Evolutionary conservation across 2,329 filamentous ascomycete genomes (phyloP), one percentile per base, ranked within the genome.

Genomic region (Epichloe amarillans): DNA sequence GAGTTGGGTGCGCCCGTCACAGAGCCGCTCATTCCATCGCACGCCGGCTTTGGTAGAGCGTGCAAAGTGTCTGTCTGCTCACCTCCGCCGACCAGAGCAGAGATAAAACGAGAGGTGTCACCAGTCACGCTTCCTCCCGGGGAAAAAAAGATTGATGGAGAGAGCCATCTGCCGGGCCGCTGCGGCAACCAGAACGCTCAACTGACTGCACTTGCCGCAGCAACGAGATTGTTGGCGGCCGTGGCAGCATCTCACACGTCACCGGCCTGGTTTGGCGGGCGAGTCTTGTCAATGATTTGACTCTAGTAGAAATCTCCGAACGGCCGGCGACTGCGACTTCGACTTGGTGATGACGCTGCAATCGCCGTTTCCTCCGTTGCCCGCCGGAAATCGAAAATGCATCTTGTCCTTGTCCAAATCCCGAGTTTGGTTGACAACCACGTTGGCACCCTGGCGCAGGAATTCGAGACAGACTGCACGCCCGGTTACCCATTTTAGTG

Each of bases 341-440:
- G 26, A 10, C 26, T 30, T 4, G 1, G 23, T 7, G 26, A 36
- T 33, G 21, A 30, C 15, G 61, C 62, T 50, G 74, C 74, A 41
- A 3, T 41, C 17, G 17, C 17, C 39, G 5, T 41, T 41, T 21
- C 39, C 39, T 21, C 39, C 17, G 39, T 41, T 1, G 40, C 74
- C 74, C 68, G 15, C 60, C 54, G 49, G 65, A 8, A 7, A 26
- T 2, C 23, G 6, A 26, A 26, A 26, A 26, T 26, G 23, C 23
- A 26, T 26, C 23, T 2, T 26, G 23, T 26, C 23, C 44, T 66
- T 67, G 3, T 67, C 64, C 6, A 80, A 80, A 72, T 51, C 78
- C 84, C 2, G 90, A 77, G 63, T 93, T 93, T 93, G 86, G 70
- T 93, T 95, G 54, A 94, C 79, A 30, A 85, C 35, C 35, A 94